These are phyloP conservation scores for Ceratocystis destructans DNA, from an alignment of 2,329 filamentous ascomycete species.

Conservation along the genomic window DNA sequence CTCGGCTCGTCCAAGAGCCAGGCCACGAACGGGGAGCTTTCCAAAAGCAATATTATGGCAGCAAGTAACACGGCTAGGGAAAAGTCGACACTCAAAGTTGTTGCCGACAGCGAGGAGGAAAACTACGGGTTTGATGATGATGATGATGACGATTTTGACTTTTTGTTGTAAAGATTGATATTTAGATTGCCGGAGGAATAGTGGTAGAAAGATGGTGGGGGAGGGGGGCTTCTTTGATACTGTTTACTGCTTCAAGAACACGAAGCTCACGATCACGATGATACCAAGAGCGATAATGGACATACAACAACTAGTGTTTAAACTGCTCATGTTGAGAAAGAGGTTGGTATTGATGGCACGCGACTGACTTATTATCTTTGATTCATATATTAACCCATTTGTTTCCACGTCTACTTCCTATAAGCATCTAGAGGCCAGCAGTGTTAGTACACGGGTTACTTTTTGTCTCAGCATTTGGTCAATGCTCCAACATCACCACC, in stretches of 20 bases:
- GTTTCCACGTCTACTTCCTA: not conserved
- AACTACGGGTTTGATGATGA: slow-evolving; percentile 16
- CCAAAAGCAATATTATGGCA: not conserved
- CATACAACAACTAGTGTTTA: not conserved
- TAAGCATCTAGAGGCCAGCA: not conserved
- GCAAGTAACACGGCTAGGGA: not conserved
- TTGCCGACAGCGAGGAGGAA: slow-evolving; percentile 13
- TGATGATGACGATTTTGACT: slow-evolving; percentile 11
- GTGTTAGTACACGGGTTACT: not conserved
- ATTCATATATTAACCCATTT: not conserved
- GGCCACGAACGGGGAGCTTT: not conserved
- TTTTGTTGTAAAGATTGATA: not conserved
- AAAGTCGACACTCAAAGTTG: not conserved
- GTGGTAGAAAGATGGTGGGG: not conserved
- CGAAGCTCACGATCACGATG: not conserved
- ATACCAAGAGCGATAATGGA: not conserved
- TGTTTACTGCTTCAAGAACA: not conserved
- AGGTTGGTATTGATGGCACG: not conserved
- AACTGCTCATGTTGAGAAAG: too few relatives aligned
- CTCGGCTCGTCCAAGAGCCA: not conserved
- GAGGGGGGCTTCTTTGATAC: not conserved
- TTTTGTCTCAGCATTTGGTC: not conserved
- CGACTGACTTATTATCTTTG: not conserved
- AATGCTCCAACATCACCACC: too few relatives aligned
- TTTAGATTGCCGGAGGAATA: not conserved